A percentile compares a stretch with the other conserved stretches of the same genome.
phyloP scores from a whole-genome alignment of 805 yeast species.

The Barnettozyma sucrosica region DNA sequence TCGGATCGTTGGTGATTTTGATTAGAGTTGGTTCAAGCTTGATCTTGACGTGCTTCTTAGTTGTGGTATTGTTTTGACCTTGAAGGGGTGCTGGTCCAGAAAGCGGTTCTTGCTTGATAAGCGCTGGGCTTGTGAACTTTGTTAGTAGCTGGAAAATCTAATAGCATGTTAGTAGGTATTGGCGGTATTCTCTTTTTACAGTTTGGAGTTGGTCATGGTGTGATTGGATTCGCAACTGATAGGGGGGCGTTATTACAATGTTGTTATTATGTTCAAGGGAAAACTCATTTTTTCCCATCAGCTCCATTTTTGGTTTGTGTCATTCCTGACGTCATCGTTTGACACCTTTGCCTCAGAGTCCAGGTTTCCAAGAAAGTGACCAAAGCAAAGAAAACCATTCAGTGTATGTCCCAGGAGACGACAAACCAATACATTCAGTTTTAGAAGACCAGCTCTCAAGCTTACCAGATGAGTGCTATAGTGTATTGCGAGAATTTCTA shows the following conservation, averaged over 20 bases:
- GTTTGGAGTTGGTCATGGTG: neutral
- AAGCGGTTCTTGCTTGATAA: conserved; percentile 3
- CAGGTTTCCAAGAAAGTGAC: too few relatives aligned
- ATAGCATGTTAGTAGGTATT: neutral
- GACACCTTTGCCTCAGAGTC: neutral
- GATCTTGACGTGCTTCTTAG: conserved; percentile 17
- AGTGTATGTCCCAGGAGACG: too few relatives aligned
- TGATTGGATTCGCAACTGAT: neutral
- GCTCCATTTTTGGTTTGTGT: neutral
- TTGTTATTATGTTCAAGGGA: neutral
- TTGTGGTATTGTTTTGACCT: neutral
- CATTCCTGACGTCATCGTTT: neutral
- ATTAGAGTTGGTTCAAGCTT: conserved; percentile 15
- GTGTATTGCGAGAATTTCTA: too few relatives aligned
- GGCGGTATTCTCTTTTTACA: neutral
- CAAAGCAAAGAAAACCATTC: too few relatives aligned
- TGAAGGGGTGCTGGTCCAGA: neutral
- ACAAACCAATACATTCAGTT: too few relatives aligned
- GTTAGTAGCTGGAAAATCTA: neutral
- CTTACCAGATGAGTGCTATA: too few relatives aligned
- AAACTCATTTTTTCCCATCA: neutral
- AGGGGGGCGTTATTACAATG: too few relatives aligned
- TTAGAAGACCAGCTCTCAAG: too few relatives aligned
- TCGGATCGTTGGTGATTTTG: conserved; percentile 6
- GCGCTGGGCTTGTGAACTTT: neutral